Evolutionary conservation across 768 basidiomycete species (phyloP), one percentile per base, ranked within the genome.

Genomic region (Cubamyces lactineus): DNA sequence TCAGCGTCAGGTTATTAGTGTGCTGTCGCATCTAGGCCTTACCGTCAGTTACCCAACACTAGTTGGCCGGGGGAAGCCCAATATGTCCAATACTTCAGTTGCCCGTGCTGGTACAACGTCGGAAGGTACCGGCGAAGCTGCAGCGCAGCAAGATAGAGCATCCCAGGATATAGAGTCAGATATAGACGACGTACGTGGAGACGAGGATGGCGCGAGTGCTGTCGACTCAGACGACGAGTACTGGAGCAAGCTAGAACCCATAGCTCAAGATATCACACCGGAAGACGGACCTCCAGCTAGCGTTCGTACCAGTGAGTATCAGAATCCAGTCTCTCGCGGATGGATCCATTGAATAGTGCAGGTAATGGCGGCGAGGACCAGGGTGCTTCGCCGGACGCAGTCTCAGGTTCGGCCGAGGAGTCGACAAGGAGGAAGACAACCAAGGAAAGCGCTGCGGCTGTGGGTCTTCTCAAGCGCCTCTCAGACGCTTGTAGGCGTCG

Each of bases 21-120:
- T 77, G 11, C 40, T 77, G 2, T 70, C 72, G 2, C 64, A 67
- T 23, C 43, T 76, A 2, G 75, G 76, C 0, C 23, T 75, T 11
- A 67, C 65, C 0, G 70, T 72, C 46, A 76, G 75, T 61, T 78
- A 77, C 56, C 59, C 63, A 3, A 68, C 61, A 26, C 26, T 76
- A 26, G 58, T 70, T 0, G 59, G 67, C 1, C 69, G 57, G 16
- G 65, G 70, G 17, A 52, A 17, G 30, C 9, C 26, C 42, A 16
- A 19, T 2, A 19, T 23, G n/a, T 15, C 38, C 19, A 41, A 12
- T 28, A 28, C 28, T 28, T 41, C 53, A 16, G 13, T 13, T 24
- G 21, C 16, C 39, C 16, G 21, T 2, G 21, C n/a, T 40, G 21
- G 43, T 45, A 9, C 43, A 19, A 19, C n/a, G 19, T 45, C 17